Conservation (phyloP, 2,329 filamentous ascomycete species). For the Fusarium napiforme region DNA sequence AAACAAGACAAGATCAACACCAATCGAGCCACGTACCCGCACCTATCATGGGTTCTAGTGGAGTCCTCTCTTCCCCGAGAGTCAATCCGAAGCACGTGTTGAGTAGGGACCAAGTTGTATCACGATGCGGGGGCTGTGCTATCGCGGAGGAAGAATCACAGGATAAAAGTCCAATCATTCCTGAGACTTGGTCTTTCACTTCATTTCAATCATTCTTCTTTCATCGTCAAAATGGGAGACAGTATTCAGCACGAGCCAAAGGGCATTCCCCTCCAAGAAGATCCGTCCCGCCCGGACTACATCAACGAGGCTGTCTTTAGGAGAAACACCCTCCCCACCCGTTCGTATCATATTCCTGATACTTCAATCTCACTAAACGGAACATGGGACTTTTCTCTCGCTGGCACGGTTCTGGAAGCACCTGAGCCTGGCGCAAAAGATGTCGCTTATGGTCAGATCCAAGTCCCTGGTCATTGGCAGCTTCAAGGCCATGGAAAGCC, state of each 20-base stretch:
- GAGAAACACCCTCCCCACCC: slow-evolving; percentile 63
- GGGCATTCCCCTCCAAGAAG: slow-evolving; percentile 50
- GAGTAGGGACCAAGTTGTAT: slow-evolving; percentile 12
- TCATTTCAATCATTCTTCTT: background rate
- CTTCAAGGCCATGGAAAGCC: slow-evolving; percentile 74
- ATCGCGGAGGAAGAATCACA: background rate
- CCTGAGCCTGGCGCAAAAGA: slow-evolving; percentile 59
- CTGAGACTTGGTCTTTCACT: background rate
- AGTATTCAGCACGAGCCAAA: slow-evolving; percentile 13
- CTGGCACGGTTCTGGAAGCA: slow-evolving; percentile 57
- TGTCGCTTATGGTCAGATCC: slow-evolving; percentile 58
- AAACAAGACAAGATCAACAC: slow-evolving; percentile 25
- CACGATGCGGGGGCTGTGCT: slow-evolving; percentile 25
- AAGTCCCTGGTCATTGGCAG: slow-evolving; percentile 77
- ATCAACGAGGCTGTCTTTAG: slow-evolving; percentile 63
- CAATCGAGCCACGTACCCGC: slow-evolving; percentile 27
- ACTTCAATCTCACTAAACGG: slow-evolving; percentile 64
- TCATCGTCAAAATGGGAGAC: slow-evolving; percentile 34
- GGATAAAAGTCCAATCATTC: slow-evolving; percentile 27
- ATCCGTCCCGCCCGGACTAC: slow-evolving; percentile 57
- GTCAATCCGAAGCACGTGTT: slow-evolving; percentile 25
- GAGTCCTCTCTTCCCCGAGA: slow-evolving; percentile 2
- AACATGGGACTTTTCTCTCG: slow-evolving; percentile 66
- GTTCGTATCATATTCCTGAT: slow-evolving; percentile 64
- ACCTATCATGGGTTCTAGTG: slow-evolving; percentile 30